Base-by-base conservation (phyloP, 2,329 filamentous ascomycete genomes). In the Penicillium sp. region DNA sequence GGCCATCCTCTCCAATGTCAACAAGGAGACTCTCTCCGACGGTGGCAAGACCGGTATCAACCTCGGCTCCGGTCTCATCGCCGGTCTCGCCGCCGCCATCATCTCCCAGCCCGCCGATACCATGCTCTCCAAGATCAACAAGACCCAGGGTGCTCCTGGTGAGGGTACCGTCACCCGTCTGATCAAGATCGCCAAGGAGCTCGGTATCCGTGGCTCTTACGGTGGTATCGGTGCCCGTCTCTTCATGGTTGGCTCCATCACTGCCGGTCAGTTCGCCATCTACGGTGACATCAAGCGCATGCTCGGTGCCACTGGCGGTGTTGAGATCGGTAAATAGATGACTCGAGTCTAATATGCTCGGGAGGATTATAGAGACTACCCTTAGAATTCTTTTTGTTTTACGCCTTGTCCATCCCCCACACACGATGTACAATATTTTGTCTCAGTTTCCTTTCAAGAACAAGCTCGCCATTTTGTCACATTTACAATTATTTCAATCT, bases 81-180 rank as follows among this genome's bases (percentile, higher is more conserved):
- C 92, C 54, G 84, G 92, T 83, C 91, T 95, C 81, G 91, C 90
- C 70, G 91, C 91, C 70, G 91, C 91, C 74, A 76, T 93, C 70
- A 84, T 95, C 75, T 95, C 91, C 63, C 91, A 95, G 82, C 91
- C 91, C 69, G 91, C 91, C 76, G 91, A 95, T 78, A 95, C 91
- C 74, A 95, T 95, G 91, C 87, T 95, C 65, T 89, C 85, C 81
- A 94, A 93, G 86, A 94, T 95, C 84, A 95, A 95, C 89, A 94
- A 94, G 89, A 91, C 89, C 80, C 87, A 91, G 83, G 91, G 90
- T 79, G 82, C 86, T 60, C 90, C 91, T 66, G 91, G 91, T 82
- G 90, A 95, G 82, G 86, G 91, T 72, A 94, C 89, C 70, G 84
- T 84, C 74, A 84, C 81, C 76, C 88, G 91, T 78, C 80, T 95